Percentiles rank a stretch among this genome's conserved stretches.
Conservation (phyloP, 495 filamentous ascomycete species). For the Hypoxylon crocopeplum region DNA sequence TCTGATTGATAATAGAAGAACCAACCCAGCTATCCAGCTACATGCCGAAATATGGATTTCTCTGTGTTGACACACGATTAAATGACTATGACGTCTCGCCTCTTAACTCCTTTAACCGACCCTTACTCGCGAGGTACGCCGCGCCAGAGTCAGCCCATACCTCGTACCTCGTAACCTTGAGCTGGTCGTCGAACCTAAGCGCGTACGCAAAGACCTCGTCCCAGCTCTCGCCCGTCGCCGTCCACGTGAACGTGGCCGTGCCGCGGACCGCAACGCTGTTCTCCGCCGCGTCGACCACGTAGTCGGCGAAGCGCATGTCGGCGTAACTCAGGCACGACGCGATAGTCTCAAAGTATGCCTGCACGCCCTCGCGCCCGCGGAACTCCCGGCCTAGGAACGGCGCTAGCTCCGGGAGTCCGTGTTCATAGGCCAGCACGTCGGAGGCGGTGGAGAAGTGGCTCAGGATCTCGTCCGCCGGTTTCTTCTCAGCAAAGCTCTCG, state of each 20-base stretch:
- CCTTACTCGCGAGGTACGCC: constrained; percentile 62
- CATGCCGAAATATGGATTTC: no score
- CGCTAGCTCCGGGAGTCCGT: constrained; percentile 58
- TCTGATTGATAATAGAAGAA: no score
- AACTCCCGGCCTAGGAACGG: constrained; percentile 67
- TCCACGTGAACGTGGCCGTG: constrained; percentile 57
- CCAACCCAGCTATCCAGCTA: no score
- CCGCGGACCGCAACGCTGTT: constrained; percentile 59
- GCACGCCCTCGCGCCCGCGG: constrained; percentile 54
- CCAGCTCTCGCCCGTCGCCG: constrained; percentile 59
- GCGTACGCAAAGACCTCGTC: constrained; percentile 66
- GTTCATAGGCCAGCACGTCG: constrained; percentile 55
- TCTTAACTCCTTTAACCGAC: constrained; percentile 42
- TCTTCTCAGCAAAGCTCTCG: constrained; percentile 50
- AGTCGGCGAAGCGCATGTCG: constrained; percentile 60
- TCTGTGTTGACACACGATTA: no score
- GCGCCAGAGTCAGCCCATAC: constrained; percentile 73
- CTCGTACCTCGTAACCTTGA: constrained; percentile 59
- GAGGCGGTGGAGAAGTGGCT: constrained; percentile 55
- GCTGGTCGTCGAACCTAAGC: constrained; percentile 51
- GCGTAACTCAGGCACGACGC: constrained; percentile 49
- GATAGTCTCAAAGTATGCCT: constrained; percentile 57
- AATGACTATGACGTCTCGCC: not conserved
- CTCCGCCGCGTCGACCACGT: constrained; percentile 56
- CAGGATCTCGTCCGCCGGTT: constrained; percentile 47